Conservation (phyloP, 2,329 filamentous ascomycete species). For the Fusarium robinianum region DNA sequence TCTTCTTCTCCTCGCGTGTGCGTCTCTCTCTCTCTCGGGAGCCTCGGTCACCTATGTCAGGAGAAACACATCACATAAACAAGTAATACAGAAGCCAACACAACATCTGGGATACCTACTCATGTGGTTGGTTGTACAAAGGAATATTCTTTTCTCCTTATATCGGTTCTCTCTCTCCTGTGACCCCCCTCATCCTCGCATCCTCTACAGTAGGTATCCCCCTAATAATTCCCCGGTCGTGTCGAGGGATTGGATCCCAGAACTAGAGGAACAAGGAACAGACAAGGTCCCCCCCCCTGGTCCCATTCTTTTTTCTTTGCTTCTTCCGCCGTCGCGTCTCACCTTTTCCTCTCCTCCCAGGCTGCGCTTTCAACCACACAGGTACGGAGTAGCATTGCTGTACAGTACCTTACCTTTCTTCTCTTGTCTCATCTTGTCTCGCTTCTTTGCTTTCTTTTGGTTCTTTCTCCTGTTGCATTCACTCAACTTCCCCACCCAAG, state of each 20-base stretch:
- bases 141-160: no score
- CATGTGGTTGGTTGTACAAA: no score
- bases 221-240: constrained; percentile 21
- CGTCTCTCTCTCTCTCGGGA: constrained; percentile 6
- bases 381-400: no score
- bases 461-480: constrained; percentile 21
- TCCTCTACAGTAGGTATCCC: no score
- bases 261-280: constrained; percentile 17
- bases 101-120: no score
- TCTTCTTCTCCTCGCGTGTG: constrained; percentile 5
- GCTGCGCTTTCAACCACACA: constrained; percentile 7
- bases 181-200: not conserved
- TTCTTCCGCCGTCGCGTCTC: constrained; percentile 27
- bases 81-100: not conserved
- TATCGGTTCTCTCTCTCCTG: not conserved
- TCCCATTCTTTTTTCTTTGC: constrained; percentile 10
- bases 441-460: constrained; percentile 22
- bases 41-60: not conserved
- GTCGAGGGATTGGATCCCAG: constrained; percentile 18
- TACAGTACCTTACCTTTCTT: constrained; percentile 29
- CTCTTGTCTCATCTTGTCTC: constrained; percentile 35
- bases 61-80: no score
- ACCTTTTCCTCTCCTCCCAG: constrained; percentile 17
- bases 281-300: constrained; percentile 16
- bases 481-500: constrained; percentile 24